Percentiles rank a stretch among this genome's conserved stretches.
These are phyloP conservation scores for Ilyonectria robusta DNA, from an alignment of 2,329 filamentous ascomycete genomes.

Conservation along the genomic window DNA sequence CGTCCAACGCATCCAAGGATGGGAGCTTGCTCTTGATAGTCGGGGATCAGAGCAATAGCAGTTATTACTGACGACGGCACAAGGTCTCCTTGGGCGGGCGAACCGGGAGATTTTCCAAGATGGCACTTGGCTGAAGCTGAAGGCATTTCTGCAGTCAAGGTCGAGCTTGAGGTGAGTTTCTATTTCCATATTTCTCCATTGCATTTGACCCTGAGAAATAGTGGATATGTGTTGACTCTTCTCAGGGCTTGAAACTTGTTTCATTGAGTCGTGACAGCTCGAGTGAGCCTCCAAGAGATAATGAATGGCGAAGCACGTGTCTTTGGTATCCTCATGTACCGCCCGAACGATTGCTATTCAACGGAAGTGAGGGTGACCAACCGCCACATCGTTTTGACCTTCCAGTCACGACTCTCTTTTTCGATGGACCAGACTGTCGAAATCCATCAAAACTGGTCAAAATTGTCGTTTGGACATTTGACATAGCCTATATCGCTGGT, in stretches of 20 bases:
- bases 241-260: slow-evolving; percentile 33
- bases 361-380: slow-evolving; percentile 10
- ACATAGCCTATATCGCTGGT: slow-evolving; percentile 13
- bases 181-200: neutral
- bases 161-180: slow-evolving; percentile 33
- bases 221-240: neutral
- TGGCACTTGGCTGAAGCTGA: slow-evolving; percentile 22
- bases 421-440: slow-evolving; percentile 22
- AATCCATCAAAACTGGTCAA: slow-evolving; percentile 14
- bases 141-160: slow-evolving; percentile 27
- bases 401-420: slow-evolving; percentile 20
- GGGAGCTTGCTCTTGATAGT: slow-evolving; percentile 31
- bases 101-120: slow-evolving; percentile 16
- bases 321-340: slow-evolving; percentile 35
- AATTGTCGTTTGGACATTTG: slow-evolving; percentile 28
- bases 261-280: slow-evolving; percentile 23
- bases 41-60: slow-evolving; percentile 24
- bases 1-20: slow-evolving; percentile 28
- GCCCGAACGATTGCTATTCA: slow-evolving; percentile 10
- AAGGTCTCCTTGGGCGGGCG: slow-evolving; percentile 26
- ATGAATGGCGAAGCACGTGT: slow-evolving; percentile 14
- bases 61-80: slow-evolving; percentile 18
- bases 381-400: neutral
- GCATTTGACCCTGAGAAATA: too few species aligned
- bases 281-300: neutral